Evolutionary conservation across 2,329 filamentous ascomycete genomes (phyloP).

Genomic region (Colletotrichum lindemuthianum): DNA sequence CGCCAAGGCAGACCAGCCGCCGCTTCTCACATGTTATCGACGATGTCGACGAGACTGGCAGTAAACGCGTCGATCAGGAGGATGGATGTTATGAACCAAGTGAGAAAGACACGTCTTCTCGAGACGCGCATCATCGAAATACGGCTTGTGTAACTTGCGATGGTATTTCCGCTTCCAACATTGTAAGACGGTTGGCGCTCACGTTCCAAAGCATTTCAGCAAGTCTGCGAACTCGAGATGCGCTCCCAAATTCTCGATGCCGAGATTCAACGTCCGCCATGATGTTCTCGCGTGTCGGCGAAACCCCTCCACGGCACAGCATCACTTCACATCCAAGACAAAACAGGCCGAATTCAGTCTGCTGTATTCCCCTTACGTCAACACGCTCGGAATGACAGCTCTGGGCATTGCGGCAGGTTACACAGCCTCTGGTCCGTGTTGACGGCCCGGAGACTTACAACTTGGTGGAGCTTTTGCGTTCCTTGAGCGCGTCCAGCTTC

Average conservation of each 20-base stretch:
- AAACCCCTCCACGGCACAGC: neutral
- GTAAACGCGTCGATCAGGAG: no score
- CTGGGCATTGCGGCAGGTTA: neutral
- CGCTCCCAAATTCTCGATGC: constrained; percentile 20
- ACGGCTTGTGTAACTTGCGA: neutral
- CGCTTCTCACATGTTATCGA: no score
- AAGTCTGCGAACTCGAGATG: constrained; percentile 3
- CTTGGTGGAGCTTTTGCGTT: constrained; percentile 19
- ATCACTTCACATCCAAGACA: constrained; percentile 8
- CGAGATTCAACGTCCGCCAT: neutral
- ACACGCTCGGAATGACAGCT: constrained; percentile 3
- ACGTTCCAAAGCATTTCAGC: constrained; percentile 12
- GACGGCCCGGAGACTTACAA: constrained; percentile 6
- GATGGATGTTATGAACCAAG: neutral
- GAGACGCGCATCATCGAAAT: neutral
- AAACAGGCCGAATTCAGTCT: neutral
- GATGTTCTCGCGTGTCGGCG: neutral
- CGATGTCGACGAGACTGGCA: no score
- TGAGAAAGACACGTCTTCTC: neutral
- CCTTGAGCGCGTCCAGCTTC: constrained; percentile 39
- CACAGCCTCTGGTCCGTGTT: neutral
- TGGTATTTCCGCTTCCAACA: neutral
- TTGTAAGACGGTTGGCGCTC: constrained; percentile 3
- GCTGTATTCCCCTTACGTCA: neutral
- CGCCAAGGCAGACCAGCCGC: no score